These are phyloP conservation scores for Fusarium sp. DNA, from an alignment of 2,329 filamentous ascomycete genomes.

Conservation along the genomic window DNA sequence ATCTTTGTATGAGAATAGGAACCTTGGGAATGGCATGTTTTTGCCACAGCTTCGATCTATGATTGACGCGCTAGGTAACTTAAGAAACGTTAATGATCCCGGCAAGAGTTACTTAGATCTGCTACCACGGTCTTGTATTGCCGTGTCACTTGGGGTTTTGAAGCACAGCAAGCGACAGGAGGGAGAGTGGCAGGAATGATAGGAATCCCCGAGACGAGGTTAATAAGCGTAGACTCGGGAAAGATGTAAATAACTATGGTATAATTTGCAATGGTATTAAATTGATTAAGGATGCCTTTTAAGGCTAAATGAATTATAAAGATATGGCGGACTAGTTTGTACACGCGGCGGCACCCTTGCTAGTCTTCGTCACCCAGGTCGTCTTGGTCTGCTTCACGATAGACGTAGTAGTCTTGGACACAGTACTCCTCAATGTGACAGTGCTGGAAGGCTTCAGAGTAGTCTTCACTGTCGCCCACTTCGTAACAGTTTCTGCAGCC, in stretches of 20 bases:
- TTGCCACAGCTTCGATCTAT: neutral
- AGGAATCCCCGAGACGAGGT: no score
- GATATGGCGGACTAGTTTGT: neutral
- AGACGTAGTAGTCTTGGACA: slow-evolving; percentile 34
- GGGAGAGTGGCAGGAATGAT: neutral
- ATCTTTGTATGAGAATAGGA: neutral
- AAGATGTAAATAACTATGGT: neutral
- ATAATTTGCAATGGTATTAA: neutral
- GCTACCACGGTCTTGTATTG: neutral
- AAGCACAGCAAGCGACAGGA: neutral
- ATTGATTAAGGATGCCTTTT: neutral
- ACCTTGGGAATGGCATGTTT: neutral
- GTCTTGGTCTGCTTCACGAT: slow-evolving; percentile 31
- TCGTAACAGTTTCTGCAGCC: slow-evolving; percentile 16
- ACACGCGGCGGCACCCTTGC: slow-evolving; percentile 34
- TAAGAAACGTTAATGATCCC: neutral
- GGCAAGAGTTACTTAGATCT: neutral
- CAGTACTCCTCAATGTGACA: slow-evolving; percentile 25
- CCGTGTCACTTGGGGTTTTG: neutral
- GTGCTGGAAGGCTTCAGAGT: slow-evolving; percentile 43
- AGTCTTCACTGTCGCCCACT: slow-evolving; percentile 44
- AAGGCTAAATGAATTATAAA: slow-evolving; percentile 5
- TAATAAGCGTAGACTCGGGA: no score
- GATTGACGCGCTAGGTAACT: neutral
- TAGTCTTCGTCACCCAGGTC: slow-evolving; percentile 30